Base-by-base conservation (phyloP, 2,329 filamentous ascomycete species). In the Pestalotiopsis sp. region DNA sequence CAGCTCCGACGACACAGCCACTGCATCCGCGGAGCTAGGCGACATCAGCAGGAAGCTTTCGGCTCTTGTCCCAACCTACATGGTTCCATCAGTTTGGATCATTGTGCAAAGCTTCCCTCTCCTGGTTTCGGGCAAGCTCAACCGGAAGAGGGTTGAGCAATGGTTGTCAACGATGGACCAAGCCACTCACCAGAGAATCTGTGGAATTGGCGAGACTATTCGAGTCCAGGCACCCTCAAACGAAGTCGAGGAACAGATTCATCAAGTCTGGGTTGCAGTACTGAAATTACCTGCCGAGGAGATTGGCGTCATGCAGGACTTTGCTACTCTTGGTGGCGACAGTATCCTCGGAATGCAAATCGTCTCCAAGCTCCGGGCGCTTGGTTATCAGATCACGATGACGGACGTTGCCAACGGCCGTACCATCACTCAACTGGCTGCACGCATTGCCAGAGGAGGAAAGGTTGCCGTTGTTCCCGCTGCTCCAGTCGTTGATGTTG, bases 381-480 rank as follows among this genome's bases (percentile, higher is more conserved):
- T 61, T 38, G 66, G 66, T 2, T 67, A 52, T 38, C 66, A 67
- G 36, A 45, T 58, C 12, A 67, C 66, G 4, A 67, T 67, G 66
- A 67, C 66, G 1, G 66, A 67, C 52, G 66, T 67, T 17, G 66
- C 66, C 7, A 67, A 57, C 17, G 66, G 56, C 13, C 66, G 66
- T 17, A 67, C 66, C 5, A 67, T 67, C 39, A 52, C 66, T 12
- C 66, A 67, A 25, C 39, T 67, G n/a, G 66, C 66, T 11, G 6
- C 66, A 17, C 66, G 66, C 17, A 67, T 67, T 62, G 58, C 66
- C 36, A 39, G 66, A 56, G 66, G 60, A 14, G 66, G 60, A 13
- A 31, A 45, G 20, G 39, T 27, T 6, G 66, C 56, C 12, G 60
- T 45, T 17, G n/a, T 52, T 27, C 58, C 60, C 17, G 58, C 59